A percentile compares a stretch with the other conserved stretches of the same genome.
phyloP scores from a whole-genome alignment of 345 rosid genomes.

The Hevea brasiliensis region DNA sequence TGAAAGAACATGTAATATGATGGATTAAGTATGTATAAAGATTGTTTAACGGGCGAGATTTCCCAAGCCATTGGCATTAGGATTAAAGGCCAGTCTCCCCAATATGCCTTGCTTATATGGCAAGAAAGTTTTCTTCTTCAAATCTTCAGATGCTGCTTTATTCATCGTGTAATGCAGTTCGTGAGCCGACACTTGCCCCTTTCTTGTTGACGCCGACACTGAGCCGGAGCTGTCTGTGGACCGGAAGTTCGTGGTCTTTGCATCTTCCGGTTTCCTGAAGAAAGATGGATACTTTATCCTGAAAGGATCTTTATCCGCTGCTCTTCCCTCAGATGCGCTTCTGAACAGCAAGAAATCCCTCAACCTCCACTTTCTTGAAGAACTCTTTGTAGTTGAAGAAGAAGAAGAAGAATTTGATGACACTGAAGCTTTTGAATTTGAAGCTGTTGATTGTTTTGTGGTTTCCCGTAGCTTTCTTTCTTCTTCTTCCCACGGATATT shows the following conservation, averaged over 20 bases:
- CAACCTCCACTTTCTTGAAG: slow-evolving; percentile 77
- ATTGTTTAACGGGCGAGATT: background rate
- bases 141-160: slow-evolving; percentile 64
- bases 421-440: slow-evolving; percentile 12
- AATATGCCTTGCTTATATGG: slow-evolving; percentile 81
- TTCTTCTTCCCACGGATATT: slow-evolving; percentile 79
- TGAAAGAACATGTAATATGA: background rate
- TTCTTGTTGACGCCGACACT: slow-evolving; percentile 34
- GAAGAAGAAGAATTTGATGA: slow-evolving; percentile 22
- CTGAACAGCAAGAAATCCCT: slow-evolving; percentile 74
- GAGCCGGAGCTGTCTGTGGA: slow-evolving; percentile 36
- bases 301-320: slow-evolving; percentile 50
- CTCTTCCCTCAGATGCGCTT: slow-evolving; percentile 88
- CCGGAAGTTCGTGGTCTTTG: slow-evolving; percentile 47
- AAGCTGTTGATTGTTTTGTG: slow-evolving; percentile 23
- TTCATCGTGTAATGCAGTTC: slow-evolving; percentile 78
- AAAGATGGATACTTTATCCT: slow-evolving; percentile 40
- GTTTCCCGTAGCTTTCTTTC: slow-evolving; percentile 23
- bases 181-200: slow-evolving; percentile 64
- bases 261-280: slow-evolving; percentile 61
- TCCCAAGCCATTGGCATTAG: slow-evolving; percentile 18
- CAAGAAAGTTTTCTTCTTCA: slow-evolving; percentile 87
- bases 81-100: slow-evolving; percentile 71
- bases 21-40: no score
- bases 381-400: slow-evolving; percentile 35